These are phyloP conservation scores for Aspergillus jensenii DNA, from an alignment of 2,329 filamentous ascomycete genomes.

Conservation along the genomic window DNA sequence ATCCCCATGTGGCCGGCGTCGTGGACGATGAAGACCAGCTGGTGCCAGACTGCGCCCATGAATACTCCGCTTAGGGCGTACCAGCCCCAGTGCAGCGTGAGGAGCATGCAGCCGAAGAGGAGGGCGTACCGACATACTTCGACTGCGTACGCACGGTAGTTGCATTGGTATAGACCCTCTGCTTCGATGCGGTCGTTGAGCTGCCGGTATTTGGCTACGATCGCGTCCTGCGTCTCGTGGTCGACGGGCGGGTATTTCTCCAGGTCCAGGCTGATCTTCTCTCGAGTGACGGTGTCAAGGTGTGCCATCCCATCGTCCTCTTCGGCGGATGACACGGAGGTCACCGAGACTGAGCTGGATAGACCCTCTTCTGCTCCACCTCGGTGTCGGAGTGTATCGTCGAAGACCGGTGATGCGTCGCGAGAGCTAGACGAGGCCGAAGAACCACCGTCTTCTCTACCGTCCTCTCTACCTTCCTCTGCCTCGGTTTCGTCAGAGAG, in stretches of 20 bases:
- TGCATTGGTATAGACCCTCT: conserved; percentile 75
- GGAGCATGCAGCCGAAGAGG: conserved; percentile 53
- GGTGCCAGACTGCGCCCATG: conserved; percentile 84
- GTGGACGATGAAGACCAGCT: conserved; percentile 86
- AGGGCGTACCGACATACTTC: conserved; percentile 68
- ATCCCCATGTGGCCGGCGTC: conserved; percentile 96
- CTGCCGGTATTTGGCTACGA: conserved; percentile 60
- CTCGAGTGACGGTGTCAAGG: conserved; percentile 10
- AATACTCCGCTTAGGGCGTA: conserved; percentile 68
- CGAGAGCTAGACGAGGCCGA: background rate
- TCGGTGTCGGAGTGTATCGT: no score
- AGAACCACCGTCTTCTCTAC: background rate
- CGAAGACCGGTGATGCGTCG: background rate
- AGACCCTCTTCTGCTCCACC: no score
- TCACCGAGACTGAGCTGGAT: no score
- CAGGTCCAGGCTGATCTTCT: conserved; percentile 13
- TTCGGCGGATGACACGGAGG: no score
- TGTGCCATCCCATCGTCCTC: conserved; percentile 18
- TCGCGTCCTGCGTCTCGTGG: conserved; percentile 65
- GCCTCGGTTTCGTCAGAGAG: background rate
- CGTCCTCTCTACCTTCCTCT: background rate
- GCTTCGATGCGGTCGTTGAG: conserved; percentile 42
- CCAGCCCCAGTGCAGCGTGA: conserved; percentile 60
- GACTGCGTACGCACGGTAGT: conserved; percentile 71
- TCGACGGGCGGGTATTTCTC: conserved; percentile 78